Percentiles rank a stretch among this genome's conserved stretches.
These are phyloP conservation scores for Lactifluus rugatus DNA, from an alignment of 768 basidiomycete species.

Conservation along the genomic window DNA sequence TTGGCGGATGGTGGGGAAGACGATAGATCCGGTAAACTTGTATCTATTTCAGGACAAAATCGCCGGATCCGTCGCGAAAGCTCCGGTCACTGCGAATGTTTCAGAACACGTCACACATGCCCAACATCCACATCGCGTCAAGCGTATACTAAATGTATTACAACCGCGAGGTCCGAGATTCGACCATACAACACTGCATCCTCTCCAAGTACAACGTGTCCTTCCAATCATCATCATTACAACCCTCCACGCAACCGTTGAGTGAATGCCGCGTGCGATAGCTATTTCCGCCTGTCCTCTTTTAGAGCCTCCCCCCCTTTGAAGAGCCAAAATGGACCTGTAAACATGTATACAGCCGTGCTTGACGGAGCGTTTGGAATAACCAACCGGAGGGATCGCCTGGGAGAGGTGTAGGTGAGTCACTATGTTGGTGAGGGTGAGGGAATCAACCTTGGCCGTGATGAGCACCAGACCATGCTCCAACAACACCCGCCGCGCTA, in stretches of 20 bases:
- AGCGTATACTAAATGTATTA: not conserved
- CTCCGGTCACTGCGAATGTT: too few relatives aligned
- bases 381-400: slow-evolving; percentile 57
- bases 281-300: slow-evolving; percentile 4
- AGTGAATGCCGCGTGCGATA: not conserved
- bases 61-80: not conserved
- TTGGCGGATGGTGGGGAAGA: slow-evolving; percentile 83
- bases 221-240: too few relatives aligned
- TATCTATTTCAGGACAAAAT: not conserved
- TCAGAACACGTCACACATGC: too few relatives aligned
- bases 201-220: not conserved
- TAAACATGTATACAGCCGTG: not conserved
- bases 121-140: not conserved
- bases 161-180: too few relatives aligned
- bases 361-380: not conserved
- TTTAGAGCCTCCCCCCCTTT: slow-evolving; percentile 25
- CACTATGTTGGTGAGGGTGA: not conserved
- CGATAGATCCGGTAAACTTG: slow-evolving; percentile 13
- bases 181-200: not conserved
- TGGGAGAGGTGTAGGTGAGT: slow-evolving; percentile 20
- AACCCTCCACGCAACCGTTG: not conserved
- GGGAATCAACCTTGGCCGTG: slow-evolving; percentile 42
- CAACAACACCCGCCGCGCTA: slow-evolving; percentile 57
- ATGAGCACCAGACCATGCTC: slow-evolving; percentile 54
- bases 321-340: slow-evolving; percentile 70